Evolutionary conservation across 2,329 filamentous ascomycete genomes (phyloP).

Genomic region (Albifimbria verrucaria): DNA sequence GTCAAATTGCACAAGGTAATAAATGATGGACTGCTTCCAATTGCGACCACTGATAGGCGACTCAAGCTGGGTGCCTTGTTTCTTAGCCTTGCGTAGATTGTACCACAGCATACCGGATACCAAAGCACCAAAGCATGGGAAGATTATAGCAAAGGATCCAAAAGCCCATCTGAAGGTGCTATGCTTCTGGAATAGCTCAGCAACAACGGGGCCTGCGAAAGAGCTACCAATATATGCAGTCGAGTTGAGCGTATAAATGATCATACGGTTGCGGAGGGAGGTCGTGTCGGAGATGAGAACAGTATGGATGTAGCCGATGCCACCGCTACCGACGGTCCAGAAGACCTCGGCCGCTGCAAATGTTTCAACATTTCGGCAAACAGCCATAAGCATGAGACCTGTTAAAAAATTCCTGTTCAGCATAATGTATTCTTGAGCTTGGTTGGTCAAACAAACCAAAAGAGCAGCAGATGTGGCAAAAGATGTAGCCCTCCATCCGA

Average conservation of each 20-base stretch:
- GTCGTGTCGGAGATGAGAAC: constrained; percentile 60
- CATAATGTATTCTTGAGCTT: background rate
- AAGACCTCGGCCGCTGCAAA: constrained; percentile 66
- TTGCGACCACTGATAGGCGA: background rate
- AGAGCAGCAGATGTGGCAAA: background rate
- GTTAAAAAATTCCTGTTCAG: background rate
- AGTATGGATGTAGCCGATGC: constrained; percentile 3
- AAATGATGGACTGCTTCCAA: background rate
- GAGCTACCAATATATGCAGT: constrained; percentile 62
- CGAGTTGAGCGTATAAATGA: constrained; percentile 55
- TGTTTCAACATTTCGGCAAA: constrained; percentile 54
- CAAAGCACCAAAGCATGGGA: constrained; percentile 59
- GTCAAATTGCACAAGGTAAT: constrained; percentile 24
- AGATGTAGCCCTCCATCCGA: background rate
- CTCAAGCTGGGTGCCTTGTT: constrained; percentile 29
- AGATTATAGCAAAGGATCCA: constrained; percentile 62
- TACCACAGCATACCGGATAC: constrained; percentile 55
- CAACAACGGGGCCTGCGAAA: constrained; percentile 55
- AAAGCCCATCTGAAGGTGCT: constrained; percentile 64
- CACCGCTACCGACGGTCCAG: constrained; percentile 49
- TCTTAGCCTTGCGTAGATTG: constrained; percentile 55
- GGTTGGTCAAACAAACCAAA: background rate
- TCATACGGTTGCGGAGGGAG: constrained; percentile 47
- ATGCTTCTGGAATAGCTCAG: constrained; percentile 44
- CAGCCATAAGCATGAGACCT: constrained; percentile 46